Evolutionary conservation across 2,329 filamentous ascomycete genomes (phyloP), one percentile per base, ranked within the genome.

Genomic region (Penicillium psychrosexuale): DNA sequence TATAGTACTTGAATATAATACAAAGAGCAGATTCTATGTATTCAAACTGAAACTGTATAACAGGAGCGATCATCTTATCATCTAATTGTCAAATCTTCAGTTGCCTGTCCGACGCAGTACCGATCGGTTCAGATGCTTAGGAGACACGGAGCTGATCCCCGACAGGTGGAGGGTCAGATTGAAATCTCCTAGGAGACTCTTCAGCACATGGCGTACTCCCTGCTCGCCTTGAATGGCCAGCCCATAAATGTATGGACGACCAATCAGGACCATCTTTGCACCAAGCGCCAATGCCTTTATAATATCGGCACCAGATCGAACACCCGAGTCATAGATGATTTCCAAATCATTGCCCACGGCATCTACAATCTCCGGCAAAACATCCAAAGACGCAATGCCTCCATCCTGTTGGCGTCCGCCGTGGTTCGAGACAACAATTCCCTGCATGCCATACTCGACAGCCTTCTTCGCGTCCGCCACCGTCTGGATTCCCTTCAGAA

Each of bases 331-430:
- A 53, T 80, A 79, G 28, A 80, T 65, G 5, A 81, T 68, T 6
- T 72, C 70, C 3, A 76, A 37, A 19, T 69, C 60, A 8, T 66
- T 66, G 8, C 61, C 66, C n/a, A 66, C 63, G 4, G 62, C 65
- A 19, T 65, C 81, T 53, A 82, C 81, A 61, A 86, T 82, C 57
- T 82, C 75, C 0, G 82, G 78, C 49, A 86, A 67, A 68, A 83
- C 56, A 68, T 80, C 74, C 39, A 80, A 61, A 40, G 71, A 74
- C 2, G 70, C 72, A 6, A 76, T 70, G 0, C 72, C 77, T 1
- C 78, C 77, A 60, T 80, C 78, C 34, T 75, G 61, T 55, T 80
- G 78, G 11, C 79, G 64, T 0, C 79, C 79, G 1, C 78, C 78
- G 59, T 82, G 79, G 51, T 81, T 82, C 42, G 70, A 75, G 1